A percentile compares a stretch with the other conserved stretches of the same genome.
phyloP scores from a whole-genome alignment of 345 rosid genomes.

The Eucalyptus marginata region DNA sequence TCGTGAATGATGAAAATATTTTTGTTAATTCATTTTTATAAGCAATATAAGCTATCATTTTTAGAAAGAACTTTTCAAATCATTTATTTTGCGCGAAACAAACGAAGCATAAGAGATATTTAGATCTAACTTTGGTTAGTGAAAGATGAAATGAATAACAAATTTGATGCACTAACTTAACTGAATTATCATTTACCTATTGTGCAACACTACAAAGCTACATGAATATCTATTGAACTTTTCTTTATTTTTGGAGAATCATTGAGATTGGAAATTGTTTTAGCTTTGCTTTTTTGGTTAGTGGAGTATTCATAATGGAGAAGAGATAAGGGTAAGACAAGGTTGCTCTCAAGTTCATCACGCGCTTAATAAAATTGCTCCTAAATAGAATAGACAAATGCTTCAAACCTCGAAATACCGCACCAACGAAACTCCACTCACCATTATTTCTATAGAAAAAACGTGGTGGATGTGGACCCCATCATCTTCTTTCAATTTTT shows the following conservation, averaged over 20 bases:
- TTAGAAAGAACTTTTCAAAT: too few species aligned
- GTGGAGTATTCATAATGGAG: background rate
- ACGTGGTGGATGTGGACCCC: background rate
- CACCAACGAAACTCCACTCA: background rate
- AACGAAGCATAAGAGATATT: background rate
- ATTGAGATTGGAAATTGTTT: background rate
- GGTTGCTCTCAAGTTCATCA: background rate
- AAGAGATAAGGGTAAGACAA: background rate
- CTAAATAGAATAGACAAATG: background rate
- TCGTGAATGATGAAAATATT: accelerated
- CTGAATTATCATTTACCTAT: background rate
- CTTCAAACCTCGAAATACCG: background rate
- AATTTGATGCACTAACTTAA: background rate
- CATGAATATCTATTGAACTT: background rate
- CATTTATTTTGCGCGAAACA: too few species aligned
- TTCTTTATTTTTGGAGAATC: background rate
- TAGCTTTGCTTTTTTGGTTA: background rate
- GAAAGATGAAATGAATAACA: background rate
- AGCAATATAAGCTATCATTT: too few species aligned
- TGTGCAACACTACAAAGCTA: background rate
- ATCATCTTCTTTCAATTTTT: background rate
- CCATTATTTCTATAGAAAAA: background rate
- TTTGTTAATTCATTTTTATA: too few species aligned
- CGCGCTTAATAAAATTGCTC: background rate
- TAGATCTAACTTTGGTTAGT: background rate